Conservation (phyloP, 805 yeast species). For the Peterozyma toletana region DNA sequence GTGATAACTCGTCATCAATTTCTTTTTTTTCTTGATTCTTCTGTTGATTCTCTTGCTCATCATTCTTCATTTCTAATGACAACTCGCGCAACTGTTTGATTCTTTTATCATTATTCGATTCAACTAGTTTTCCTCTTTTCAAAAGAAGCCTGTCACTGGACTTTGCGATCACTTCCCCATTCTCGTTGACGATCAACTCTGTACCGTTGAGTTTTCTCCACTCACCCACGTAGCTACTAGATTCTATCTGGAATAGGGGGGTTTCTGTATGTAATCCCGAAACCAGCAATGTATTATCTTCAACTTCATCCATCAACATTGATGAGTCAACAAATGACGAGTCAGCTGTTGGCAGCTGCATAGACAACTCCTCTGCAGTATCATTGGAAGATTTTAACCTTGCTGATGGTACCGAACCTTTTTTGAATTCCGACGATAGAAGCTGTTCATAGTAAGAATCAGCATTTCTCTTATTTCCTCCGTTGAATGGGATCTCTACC, state of each 20-base stretch:
- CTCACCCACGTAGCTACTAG: conserved; percentile 57
- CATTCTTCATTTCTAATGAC: too few relatives aligned
- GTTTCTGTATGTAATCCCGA: conserved; percentile 47
- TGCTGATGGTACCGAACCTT: conserved; percentile 23
- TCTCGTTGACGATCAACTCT: conserved; percentile 33
- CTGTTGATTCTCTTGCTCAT: background rate
- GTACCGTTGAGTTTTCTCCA: conserved; percentile 82
- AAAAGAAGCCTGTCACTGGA: conserved; percentile 21
- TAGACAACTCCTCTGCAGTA: too few relatives aligned
- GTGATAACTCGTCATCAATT: background rate
- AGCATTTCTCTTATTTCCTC: background rate
- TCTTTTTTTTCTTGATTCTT: background rate
- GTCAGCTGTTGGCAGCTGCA: too few relatives aligned
- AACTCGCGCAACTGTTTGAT: background rate
- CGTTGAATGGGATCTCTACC: conserved; percentile 34
- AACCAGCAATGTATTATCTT: conserved; percentile 28
- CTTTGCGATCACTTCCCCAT: conserved; percentile 23
- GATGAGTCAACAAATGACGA: too few relatives aligned
- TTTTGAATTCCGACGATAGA: too few relatives aligned
- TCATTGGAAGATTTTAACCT: conserved; percentile 8
- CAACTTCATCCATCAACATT: too few relatives aligned
- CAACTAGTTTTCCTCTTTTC: conserved; percentile 22
- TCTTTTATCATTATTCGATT: background rate
- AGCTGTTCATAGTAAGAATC: too few relatives aligned
- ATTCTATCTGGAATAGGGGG: conserved; percentile 54